phyloP scores from a whole-genome alignment of 805 yeast species.

The Candida hungchunana region DNA sequence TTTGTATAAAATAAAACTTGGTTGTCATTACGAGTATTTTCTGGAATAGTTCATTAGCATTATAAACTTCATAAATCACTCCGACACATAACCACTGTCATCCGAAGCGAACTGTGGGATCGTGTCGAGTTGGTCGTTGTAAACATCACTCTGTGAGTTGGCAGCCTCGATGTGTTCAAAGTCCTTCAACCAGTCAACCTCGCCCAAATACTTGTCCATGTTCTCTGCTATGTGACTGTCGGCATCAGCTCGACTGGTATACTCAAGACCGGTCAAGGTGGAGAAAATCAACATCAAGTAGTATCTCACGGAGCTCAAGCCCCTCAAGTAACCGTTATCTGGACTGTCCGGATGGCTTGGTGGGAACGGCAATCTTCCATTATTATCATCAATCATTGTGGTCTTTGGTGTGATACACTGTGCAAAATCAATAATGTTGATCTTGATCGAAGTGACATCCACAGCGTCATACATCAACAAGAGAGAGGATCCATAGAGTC shows the following conservation, averaged over 20 bases:
- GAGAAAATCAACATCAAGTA: slow-evolving; percentile 62
- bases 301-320: slow-evolving; percentile 64
- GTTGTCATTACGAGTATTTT: slow-evolving; percentile 12
- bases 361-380: too few species aligned
- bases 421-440: slow-evolving; percentile 93
- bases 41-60: slow-evolving; percentile 9
- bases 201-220: slow-evolving; percentile 18
- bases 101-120: slow-evolving; percentile 25
- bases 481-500: slow-evolving; percentile 89
- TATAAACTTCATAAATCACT: slow-evolving; percentile 10
- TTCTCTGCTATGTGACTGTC: slow-evolving; percentile 19
- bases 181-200: slow-evolving; percentile 37
- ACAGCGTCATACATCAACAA: slow-evolving; percentile 85
- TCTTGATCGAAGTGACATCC: slow-evolving; percentile 30
- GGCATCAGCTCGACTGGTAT: slow-evolving; percentile 25
- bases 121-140: slow-evolving; percentile 17
- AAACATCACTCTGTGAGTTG: slow-evolving; percentile 27
- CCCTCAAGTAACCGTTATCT: slow-evolving; percentile 84
- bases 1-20: slow-evolving; percentile 17
- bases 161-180: slow-evolving; percentile 33
- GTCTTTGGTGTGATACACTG: slow-evolving; percentile 72
- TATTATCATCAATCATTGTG: slow-evolving; percentile 38
- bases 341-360: slow-evolving; percentile 60
- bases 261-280: slow-evolving; percentile 43
- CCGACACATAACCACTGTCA: slow-evolving; percentile 27